Evolutionary conservation across 2,329 filamentous ascomycete species (phyloP), one percentile per base, ranked within the genome.

Genomic region (Samsoniella hepiali): DNA sequence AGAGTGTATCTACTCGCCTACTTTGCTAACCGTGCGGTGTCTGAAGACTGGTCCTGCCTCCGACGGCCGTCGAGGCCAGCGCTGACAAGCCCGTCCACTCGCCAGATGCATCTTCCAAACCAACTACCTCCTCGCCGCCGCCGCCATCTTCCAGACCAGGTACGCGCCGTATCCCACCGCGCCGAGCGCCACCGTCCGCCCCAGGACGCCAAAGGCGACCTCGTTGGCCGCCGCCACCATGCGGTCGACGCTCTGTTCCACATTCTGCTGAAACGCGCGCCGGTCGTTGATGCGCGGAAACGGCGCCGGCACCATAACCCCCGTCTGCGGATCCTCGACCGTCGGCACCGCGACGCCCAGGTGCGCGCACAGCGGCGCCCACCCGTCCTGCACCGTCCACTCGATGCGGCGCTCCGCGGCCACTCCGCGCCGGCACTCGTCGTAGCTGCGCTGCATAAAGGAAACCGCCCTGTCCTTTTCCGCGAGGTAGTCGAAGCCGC

Each of bases 291-390:
- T 54, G 31, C 67, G 40, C 3, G 68, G 68, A 51, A 70, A 70
- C 40, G 67, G 64, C 58, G 63, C 64, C 66, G 55, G 53, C 8
- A 67, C 65, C 44, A 63, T 50, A 31, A 65, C 45, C 5, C 65
- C 68, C 36, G 69, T 75, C 61, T 63, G 50, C 1, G 68, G 68
- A n/a, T 76, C 73, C 63, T 63, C 59, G 42, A 72, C 71, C 66
- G 62, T 68, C 2, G 79, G 79, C 40, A 78, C 69, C 0, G 74
- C 69, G 49, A 78, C 74, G 8, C 68, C 73, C 2, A 81, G 70
- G 47, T 77, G 75, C 27, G 72, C 63, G 58, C 78, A 81, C 10
- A 81, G 70, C 8, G 78, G 77, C n/a, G 55, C 69, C 76, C 77
- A 81, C 3, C 78, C 77, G 8, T 77, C 73, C 34, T 71, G 69